These are phyloP conservation scores for Ulota crispa DNA, from an alignment of 225 moss, liverwort and hornwort species.

Conservation along the genomic window DNA sequence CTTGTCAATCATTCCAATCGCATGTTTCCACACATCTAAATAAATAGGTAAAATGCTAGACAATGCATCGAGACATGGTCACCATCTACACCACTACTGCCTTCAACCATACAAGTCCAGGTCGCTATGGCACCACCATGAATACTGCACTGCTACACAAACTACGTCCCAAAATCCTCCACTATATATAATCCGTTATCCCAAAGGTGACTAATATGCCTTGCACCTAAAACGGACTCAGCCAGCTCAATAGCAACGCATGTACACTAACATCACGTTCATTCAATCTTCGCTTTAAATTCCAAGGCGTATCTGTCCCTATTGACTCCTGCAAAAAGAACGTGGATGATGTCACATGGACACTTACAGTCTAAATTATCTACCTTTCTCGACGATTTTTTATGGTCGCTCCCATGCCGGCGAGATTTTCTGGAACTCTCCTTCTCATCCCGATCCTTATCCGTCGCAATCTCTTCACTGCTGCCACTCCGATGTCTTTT, in stretches of 20 bases:
- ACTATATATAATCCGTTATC: neutral
- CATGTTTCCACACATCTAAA: neutral
- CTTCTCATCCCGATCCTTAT: conserved; percentile 87
- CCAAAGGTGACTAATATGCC: neutral
- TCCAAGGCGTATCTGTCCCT: conserved; percentile 6
- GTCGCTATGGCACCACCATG: neutral
- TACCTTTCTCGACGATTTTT: conserved; percentile 99
- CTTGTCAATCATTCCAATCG: neutral
- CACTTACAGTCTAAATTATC: conserved; percentile 78
- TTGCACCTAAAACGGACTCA: neutral
- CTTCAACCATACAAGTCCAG: neutral
- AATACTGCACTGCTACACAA: neutral
- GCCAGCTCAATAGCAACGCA: neutral
- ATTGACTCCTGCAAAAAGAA: conserved; percentile 46
- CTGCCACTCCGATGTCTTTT: conserved; percentile 94
- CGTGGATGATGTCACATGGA: conserved; percentile 62
- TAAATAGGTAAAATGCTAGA: neutral
- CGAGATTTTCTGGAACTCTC: conserved; percentile 88
- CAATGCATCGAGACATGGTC: neutral
- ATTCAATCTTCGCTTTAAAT: neutral
- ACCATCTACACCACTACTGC: neutral
- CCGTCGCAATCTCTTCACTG: conserved; percentile 86
- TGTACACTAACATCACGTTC: neutral
- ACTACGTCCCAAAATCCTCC: neutral
- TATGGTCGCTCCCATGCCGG: conserved; percentile 91